These are phyloP conservation scores for Bolboschoenus planiculmis DNA, from an alignment of 176 grass and related monocot genomes.

Conservation along the genomic window DNA sequence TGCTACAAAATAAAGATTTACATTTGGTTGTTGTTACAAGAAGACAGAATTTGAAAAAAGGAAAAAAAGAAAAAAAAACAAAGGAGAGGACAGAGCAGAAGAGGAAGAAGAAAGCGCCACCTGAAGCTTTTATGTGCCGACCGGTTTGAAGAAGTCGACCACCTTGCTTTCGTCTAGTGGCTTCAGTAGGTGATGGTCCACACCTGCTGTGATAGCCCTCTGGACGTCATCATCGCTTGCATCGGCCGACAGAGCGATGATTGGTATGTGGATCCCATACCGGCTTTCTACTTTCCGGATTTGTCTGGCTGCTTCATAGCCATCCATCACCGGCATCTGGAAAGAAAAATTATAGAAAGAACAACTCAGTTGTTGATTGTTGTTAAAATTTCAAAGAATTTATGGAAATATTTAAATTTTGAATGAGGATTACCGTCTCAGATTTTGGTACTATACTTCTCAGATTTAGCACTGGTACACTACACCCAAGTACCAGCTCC, in stretches of 20 bases:
- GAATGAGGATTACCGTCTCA: background rate
- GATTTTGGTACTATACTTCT: background rate
- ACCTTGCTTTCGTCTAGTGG: slow-evolving; percentile 22
- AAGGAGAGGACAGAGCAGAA: background rate
- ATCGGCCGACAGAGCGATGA: slow-evolving; percentile 59
- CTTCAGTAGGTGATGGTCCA: slow-evolving; percentile 56
- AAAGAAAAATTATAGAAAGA: background rate
- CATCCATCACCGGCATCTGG: slow-evolving; percentile 81
- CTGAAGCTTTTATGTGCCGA: background rate
- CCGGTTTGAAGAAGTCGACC: background rate
- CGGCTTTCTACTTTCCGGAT: slow-evolving; percentile 53
- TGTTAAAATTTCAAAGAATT: background rate
- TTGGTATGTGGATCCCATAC: slow-evolving; percentile 36
- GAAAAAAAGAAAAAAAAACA: background rate
- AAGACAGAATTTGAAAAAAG: background rate
- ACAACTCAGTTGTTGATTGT: background rate
- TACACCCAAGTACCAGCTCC: background rate
- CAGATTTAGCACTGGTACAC: background rate
- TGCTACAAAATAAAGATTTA: background rate
- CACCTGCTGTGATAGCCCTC: slow-evolving; percentile 29
- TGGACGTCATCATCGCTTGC: slow-evolving; percentile 31
- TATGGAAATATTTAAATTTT: background rate
- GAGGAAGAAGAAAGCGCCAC: background rate
- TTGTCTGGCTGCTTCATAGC: slow-evolving; percentile 61
- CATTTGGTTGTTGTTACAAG: background rate